Evolutionary conservation across 2,329 filamentous ascomycete genomes (phyloP).

Genomic region (Fragosphaeria purpurea): DNA sequence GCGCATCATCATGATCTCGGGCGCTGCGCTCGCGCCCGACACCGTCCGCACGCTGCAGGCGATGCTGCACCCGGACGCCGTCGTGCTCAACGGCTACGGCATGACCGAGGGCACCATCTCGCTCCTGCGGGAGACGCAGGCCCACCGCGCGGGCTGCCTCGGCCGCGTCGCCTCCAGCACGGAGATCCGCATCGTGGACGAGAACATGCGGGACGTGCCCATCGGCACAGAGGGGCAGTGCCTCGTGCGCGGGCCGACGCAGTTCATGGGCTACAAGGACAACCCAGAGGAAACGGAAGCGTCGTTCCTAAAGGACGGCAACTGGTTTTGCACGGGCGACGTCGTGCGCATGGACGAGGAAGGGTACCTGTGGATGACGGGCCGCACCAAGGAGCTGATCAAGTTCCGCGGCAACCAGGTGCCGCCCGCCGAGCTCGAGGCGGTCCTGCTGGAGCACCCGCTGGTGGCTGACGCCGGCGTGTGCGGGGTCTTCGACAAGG

Average conservation of each 20-base stretch:
- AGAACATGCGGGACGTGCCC: slow-evolving; percentile 42
- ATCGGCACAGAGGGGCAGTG: slow-evolving; percentile 39
- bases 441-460: slow-evolving; percentile 31
- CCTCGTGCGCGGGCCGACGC: slow-evolving; percentile 57
- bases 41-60: slow-evolving; percentile 45
- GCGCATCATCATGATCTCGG: slow-evolving; percentile 49
- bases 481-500: slow-evolving; percentile 3
- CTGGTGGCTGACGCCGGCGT: slow-evolving; percentile 34
- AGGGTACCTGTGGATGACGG: slow-evolving; percentile 52
- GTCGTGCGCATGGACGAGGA: slow-evolving; percentile 55
- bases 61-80: slow-evolving; percentile 36
- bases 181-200: slow-evolving; percentile 48
- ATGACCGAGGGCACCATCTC: slow-evolving; percentile 78
- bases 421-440: slow-evolving; percentile 44
- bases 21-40: slow-evolving; percentile 54
- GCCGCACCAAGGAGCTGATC: slow-evolving; percentile 61
- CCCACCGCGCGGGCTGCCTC: slow-evolving; percentile 37
- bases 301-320: slow-evolving; percentile 34
- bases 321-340: slow-evolving; percentile 68
- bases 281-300: slow-evolving; percentile 56
- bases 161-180: slow-evolving; percentile 29
- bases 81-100: slow-evolving; percentile 62
- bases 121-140: slow-evolving; percentile 26
- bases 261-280: slow-evolving; percentile 69
- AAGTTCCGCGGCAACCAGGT: slow-evolving; percentile 51